Percentiles rank a stretch among this genome's conserved stretches.
These are phyloP conservation scores for Podila clonocystis DNA, from an alignment of 192 early-diverging fungal genomes.

Conservation along the genomic window DNA sequence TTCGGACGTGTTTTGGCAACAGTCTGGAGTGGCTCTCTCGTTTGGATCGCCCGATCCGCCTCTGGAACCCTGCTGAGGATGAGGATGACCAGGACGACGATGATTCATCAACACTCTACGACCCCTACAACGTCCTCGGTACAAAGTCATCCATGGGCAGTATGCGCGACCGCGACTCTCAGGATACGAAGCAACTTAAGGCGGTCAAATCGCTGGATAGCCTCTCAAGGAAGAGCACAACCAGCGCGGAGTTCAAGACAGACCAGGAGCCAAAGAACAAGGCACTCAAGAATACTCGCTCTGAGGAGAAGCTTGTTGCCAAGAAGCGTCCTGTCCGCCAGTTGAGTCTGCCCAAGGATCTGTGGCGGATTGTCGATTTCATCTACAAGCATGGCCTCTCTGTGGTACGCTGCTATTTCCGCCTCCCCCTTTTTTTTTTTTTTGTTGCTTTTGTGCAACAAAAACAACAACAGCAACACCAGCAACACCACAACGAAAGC, in stretches of 20 bases:
- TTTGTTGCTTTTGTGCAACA: no score
- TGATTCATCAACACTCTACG: constrained; percentile 54
- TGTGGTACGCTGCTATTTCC: constrained; percentile 56
- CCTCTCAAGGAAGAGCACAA: background rate
- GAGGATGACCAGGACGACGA: constrained; percentile 34
- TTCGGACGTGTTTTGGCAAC: constrained; percentile 79
- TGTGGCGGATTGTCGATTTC: constrained; percentile 79
- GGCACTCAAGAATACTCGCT: constrained; percentile 4
- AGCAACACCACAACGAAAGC: no score
- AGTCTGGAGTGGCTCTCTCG: constrained; percentile 72
- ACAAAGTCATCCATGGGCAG: constrained; percentile 55
- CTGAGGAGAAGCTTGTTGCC: background rate
- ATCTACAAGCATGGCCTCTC: constrained; percentile 72
- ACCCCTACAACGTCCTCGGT: constrained; percentile 54
- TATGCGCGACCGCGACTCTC: constrained; percentile 31
- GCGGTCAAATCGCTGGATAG: constrained; percentile 34
- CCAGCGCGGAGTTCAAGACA: background rate
- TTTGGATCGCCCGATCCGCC: constrained; percentile 65
- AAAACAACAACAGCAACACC: no score
- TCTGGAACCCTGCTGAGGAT: constrained; percentile 55
- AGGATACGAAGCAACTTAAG: constrained; percentile 26
- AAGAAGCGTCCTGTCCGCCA: constrained; percentile 23
- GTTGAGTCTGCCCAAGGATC: constrained; percentile 67
- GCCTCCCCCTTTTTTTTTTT: background rate
- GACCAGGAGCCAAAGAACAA: constrained; percentile 5